phyloP scores from a whole-genome alignment of 208 protist species.

The Vickermania ingenoplastis region DNA sequence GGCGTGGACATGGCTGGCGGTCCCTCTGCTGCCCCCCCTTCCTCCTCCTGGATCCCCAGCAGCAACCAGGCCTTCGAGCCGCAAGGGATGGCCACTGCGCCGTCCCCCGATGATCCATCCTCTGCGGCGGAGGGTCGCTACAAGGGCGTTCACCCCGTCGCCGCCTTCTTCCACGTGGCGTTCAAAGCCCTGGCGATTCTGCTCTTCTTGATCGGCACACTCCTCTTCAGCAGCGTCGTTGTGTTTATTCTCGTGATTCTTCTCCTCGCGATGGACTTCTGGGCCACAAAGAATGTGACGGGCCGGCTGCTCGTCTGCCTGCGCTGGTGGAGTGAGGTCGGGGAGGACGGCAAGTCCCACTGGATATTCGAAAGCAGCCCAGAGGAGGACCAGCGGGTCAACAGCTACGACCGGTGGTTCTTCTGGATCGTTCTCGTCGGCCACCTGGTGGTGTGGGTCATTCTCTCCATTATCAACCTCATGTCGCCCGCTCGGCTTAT shows the following conservation, averaged over 20 bases:
- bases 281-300: slow-evolving; percentile 93
- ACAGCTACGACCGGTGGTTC: slow-evolving; percentile 73
- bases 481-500: slow-evolving; percentile 48
- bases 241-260: slow-evolving; percentile 86
- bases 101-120: not conserved
- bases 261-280: slow-evolving; percentile 89
- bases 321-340: slow-evolving; percentile 93
- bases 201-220: slow-evolving; percentile 58
- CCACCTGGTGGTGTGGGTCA: slow-evolving; percentile 43
- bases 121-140: slow-evolving; percentile 32
- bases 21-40: not conserved
- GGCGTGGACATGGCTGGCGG: not conserved
- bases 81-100: not conserved
- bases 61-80: slow-evolving; percentile 1
- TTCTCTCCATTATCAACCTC: slow-evolving; percentile 71
- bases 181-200: slow-evolving; percentile 84
- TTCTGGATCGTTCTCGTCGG: slow-evolving; percentile 60
- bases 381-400: slow-evolving; percentile 49
- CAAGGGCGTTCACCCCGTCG: slow-evolving; percentile 76
- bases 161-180: slow-evolving; percentile 75
- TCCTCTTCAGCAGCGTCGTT: slow-evolving; percentile 65
- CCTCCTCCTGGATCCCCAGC: slow-evolving; percentile 6
- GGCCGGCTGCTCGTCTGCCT: slow-evolving; percentile 90
- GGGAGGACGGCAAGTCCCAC: slow-evolving; percentile 81
- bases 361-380: slow-evolving; percentile 92